A percentile compares a stretch with the other conserved stretches of the same genome.
These are phyloP conservation scores for Boletus speciosus DNA, from an alignment of 768 basidiomycete species.

Conservation along the genomic window DNA sequence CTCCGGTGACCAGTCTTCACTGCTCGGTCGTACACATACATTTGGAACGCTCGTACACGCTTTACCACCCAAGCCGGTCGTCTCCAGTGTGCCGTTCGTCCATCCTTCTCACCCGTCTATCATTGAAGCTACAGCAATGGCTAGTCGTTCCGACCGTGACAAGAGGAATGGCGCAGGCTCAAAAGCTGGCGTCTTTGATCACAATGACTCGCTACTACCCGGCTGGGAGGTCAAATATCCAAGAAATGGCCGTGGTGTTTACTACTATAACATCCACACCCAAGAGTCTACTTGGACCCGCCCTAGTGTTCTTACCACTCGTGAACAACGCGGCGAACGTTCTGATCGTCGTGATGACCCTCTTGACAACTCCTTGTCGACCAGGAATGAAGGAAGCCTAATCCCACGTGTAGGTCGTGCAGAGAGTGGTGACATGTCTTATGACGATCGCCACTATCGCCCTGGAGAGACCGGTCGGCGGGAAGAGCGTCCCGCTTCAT, in stretches of 20 bases:
- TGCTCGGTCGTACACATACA: constrained; percentile 22
- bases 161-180: constrained; percentile 36
- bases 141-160: constrained; percentile 42
- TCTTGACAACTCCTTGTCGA: constrained; percentile 24
- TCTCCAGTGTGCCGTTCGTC: constrained; percentile 47
- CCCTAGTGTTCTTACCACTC: constrained; percentile 37
- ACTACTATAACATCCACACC: constrained; percentile 59
- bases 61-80: constrained; percentile 63
- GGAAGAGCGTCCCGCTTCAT: constrained; percentile 23
- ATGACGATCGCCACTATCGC: constrained; percentile 65
- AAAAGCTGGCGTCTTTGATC: constrained; percentile 26
- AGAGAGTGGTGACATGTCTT: constrained; percentile 40
- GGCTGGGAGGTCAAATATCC: constrained; percentile 61
- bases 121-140: constrained; percentile 62
- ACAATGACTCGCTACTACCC: constrained; percentile 43
- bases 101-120: constrained; percentile 56
- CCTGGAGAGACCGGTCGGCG: constrained; percentile 37
- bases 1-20: constrained; percentile 19
- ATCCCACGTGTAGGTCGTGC: constrained; percentile 28
- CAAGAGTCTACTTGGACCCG: constrained; percentile 56
- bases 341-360: constrained; percentile 26
- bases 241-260: constrained; percentile 44
- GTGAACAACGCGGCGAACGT: constrained; percentile 23
- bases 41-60: constrained; percentile 56
- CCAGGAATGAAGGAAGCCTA: constrained; percentile 21